Conservation (phyloP, 2,329 filamentous ascomycete genomes). For the Epicoccum nigrum region DNA sequence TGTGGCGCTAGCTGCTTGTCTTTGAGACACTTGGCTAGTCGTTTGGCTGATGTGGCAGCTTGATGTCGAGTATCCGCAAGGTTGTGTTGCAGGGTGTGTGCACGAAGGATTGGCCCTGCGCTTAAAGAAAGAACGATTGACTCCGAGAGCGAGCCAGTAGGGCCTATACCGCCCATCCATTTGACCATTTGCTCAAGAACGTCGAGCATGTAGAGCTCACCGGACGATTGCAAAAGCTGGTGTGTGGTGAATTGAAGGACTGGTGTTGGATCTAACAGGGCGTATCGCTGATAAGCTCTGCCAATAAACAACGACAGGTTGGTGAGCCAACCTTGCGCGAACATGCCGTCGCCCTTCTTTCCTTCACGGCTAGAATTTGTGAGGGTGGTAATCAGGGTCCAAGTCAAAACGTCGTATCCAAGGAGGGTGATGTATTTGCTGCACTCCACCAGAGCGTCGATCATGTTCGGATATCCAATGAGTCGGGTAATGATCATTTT, state of each 20-base stretch:
- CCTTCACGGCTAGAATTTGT: constrained; percentile 63
- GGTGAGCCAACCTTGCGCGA: constrained; percentile 91
- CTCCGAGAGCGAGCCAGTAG: constrained; percentile 87
- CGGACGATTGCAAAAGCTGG: constrained; percentile 73
- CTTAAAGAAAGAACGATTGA: constrained; percentile 86
- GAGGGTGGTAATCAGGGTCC: constrained; percentile 81
- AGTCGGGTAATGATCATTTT: constrained; percentile 87
- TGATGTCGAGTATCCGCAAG: constrained; percentile 83
- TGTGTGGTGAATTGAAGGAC: constrained; percentile 88
- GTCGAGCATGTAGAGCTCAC: constrained; percentile 89
- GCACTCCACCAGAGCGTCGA: constrained; percentile 92
- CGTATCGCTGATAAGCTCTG: constrained; percentile 85
- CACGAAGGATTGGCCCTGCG: constrained; percentile 78
- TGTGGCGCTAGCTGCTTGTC: constrained; percentile 80
- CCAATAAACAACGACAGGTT: constrained; percentile 90
- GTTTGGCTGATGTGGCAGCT: constrained; percentile 73
- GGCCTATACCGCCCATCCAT: constrained; percentile 91
- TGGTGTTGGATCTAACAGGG: constrained; percentile 80
- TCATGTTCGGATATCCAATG: constrained; percentile 92
- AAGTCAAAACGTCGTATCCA: constrained; percentile 91
- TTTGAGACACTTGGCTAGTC: constrained; percentile 79
- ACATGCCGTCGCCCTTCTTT: constrained; percentile 68
- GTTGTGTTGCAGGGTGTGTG: constrained; percentile 76
- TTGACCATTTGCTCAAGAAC: constrained; percentile 88
- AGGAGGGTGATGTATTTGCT: constrained; percentile 91